Conservation (phyloP, 78 protist genomes). For the Anaeramoeba ignava region DNA sequence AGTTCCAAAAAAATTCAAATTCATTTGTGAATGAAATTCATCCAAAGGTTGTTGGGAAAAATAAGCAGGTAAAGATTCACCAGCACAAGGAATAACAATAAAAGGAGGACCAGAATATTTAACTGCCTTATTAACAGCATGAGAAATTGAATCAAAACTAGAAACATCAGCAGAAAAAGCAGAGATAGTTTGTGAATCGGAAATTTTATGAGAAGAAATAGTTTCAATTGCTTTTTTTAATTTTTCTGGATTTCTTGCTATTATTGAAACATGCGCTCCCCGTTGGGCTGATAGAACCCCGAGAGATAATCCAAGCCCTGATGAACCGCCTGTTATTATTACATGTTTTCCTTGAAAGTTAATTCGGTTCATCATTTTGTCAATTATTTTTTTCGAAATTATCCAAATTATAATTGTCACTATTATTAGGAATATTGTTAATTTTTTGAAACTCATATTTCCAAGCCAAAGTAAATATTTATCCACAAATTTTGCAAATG, state of each 20-base stretch:
- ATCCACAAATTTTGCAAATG: background rate
- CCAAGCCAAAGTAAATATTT: background rate
- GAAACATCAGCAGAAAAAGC: conserved; percentile 3
- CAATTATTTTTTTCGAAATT: conserved; percentile 37
- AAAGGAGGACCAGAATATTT: background rate
- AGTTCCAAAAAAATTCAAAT: conserved; percentile 33
- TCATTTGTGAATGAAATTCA: conserved; percentile 11
- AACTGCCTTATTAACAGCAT: background rate
- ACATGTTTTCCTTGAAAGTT: conserved; percentile 28
- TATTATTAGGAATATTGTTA: background rate
- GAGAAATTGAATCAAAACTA: background rate
- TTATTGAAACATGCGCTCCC: conserved; percentile 1
- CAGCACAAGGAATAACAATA: conserved; percentile 22
- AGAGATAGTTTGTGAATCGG: no score
- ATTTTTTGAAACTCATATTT: background rate
- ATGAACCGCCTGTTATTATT: conserved; percentile 39
- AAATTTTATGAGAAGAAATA: background rate
- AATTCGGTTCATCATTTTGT: conserved; percentile 45
- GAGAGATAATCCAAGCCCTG: conserved; percentile 30
- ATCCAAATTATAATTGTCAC: background rate
- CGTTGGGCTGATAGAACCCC: conserved; percentile 8
- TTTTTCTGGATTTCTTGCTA: background rate
- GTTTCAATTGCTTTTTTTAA: background rate
- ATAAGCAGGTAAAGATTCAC: conserved; percentile 28
- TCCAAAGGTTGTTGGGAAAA: conserved; percentile 12